phyloP scores from a whole-genome alignment of 2,329 filamentous ascomycete species.

The Cladosporium sp. region DNA sequence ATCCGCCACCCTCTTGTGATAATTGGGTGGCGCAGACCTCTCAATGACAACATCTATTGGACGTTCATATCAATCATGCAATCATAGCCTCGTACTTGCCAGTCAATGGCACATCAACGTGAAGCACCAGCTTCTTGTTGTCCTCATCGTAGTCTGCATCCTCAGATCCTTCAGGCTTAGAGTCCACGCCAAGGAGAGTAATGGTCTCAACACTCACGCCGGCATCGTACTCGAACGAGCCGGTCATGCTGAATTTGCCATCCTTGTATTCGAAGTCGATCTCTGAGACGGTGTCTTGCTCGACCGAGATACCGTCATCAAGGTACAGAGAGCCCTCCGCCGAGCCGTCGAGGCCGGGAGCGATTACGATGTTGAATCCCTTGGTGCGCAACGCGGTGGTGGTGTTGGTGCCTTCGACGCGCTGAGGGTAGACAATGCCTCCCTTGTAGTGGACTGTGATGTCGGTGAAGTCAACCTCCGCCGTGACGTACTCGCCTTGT shows the following conservation, averaged over 20 bases:
- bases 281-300: constrained; percentile 45
- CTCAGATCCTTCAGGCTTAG: constrained; percentile 5
- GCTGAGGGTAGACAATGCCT: constrained; percentile 50
- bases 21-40: no score
- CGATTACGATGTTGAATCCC: constrained; percentile 65
- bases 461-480: constrained; percentile 41
- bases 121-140: constrained; percentile 14
- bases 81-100: constrained; percentile 11
- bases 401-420: constrained; percentile 51
- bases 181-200: constrained; percentile 7
- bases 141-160: constrained; percentile 13
- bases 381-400: constrained; percentile 58
- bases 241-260: constrained; percentile 30
- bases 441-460: constrained; percentile 63
- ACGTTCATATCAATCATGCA: neutral
- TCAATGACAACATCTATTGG: no score
- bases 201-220: constrained; percentile 12
- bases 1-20: no score
- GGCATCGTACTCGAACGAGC: constrained; percentile 49
- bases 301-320: constrained; percentile 66
- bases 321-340: constrained; percentile 66
- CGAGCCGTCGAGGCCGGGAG: constrained; percentile 55
- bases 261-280: constrained; percentile 15
- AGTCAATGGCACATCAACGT: constrained; percentile 18
- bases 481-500: constrained; percentile 38